phyloP scores from a whole-genome alignment of 2,329 filamentous ascomycete species.

The Colletotrichum musae region DNA sequence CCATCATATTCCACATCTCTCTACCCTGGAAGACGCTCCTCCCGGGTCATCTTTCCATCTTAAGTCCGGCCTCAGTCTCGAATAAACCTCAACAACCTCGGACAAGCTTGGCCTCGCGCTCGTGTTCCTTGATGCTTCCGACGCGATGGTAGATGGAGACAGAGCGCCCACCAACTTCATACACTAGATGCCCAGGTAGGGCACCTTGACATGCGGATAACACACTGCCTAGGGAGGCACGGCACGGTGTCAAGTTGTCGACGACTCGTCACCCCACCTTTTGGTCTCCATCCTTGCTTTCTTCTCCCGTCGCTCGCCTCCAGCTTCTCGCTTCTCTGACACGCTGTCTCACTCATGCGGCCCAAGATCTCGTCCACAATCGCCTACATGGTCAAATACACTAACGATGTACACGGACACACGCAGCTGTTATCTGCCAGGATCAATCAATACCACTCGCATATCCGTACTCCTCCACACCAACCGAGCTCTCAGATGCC shows the following conservation, averaged over 20 bases:
- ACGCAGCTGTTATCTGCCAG: slow-evolving; percentile 24
- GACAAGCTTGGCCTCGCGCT: slow-evolving; percentile 2
- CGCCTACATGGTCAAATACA: background rate
- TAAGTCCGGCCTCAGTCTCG: slow-evolving; percentile 18
- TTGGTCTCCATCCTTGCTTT: slow-evolving; percentile 17
- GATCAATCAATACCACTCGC: background rate
- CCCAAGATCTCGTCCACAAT: slow-evolving; percentile 25
- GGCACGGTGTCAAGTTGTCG: too few relatives aligned
- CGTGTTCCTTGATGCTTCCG: background rate
- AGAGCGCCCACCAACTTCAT: slow-evolving; percentile 24
- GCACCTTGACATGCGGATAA: too few relatives aligned
- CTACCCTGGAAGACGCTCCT: background rate
- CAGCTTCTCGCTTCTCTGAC: slow-evolving; percentile 37
- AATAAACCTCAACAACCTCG: slow-evolving; percentile 6
- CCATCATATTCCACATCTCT: background rate
- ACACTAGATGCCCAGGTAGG: too few relatives aligned
- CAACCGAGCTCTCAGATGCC: slow-evolving; percentile 23
- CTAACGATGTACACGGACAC: background rate
- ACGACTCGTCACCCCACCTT: slow-evolving; percentile 17
- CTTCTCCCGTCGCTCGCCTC: slow-evolving; percentile 28
- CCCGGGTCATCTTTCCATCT: slow-evolving; percentile 28
- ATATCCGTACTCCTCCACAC: slow-evolving; percentile 7
- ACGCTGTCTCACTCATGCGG: slow-evolving; percentile 38
- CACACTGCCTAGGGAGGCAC: too few relatives aligned
- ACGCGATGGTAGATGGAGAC: too few relatives aligned